phyloP scores from a whole-genome alignment of 495 filamentous ascomycete species.

The Talaromyces trachyspermus region DNA sequence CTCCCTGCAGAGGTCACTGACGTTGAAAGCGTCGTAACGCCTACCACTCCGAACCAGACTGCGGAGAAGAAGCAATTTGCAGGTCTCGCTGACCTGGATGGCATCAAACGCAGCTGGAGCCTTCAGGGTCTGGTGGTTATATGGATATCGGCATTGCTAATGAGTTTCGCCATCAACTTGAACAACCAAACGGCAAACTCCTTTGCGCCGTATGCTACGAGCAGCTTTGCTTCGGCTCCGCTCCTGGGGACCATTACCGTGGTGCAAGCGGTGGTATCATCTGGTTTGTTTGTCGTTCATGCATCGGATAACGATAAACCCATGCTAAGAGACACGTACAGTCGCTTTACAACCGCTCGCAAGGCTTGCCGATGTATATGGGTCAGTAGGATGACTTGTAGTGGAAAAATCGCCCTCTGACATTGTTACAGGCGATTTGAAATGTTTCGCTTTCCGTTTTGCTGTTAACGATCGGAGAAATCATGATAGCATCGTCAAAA shows the following conservation, averaged over 20 bases:
- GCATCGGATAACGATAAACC: background rate
- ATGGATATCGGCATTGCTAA: conserved; percentile 4
- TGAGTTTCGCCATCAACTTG: conserved; percentile 5
- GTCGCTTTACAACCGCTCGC: conserved; percentile 5
- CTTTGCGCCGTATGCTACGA: conserved; percentile 3
- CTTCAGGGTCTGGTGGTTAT: conserved; percentile 1
- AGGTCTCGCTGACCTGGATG: conserved; percentile 4
- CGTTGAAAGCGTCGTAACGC: conserved; percentile 1
- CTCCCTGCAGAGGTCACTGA: background rate
- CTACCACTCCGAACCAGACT: too few relatives aligned
- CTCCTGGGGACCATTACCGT: conserved; percentile 4
- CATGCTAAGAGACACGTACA: conserved; percentile 1
- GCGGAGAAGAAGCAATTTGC: conserved; percentile 1
- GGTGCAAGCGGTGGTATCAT: conserved; percentile 3
- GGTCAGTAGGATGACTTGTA: too few relatives aligned
- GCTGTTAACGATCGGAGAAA: conserved; percentile 4
- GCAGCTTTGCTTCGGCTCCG: background rate
- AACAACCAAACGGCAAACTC: conserved; percentile 5
- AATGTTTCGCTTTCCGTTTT: conserved; percentile 4
- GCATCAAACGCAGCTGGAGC: conserved; percentile 2
- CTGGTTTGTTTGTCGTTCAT: background rate
- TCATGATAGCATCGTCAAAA: conserved; percentile 4
- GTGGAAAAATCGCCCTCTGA: background rate
- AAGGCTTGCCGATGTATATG: conserved; percentile 4
- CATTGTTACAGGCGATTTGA: background rate